Evolutionary conservation across 192 early-diverging fungal genomes (phyloP).

Genomic region (Linnemannia zychae): DNA sequence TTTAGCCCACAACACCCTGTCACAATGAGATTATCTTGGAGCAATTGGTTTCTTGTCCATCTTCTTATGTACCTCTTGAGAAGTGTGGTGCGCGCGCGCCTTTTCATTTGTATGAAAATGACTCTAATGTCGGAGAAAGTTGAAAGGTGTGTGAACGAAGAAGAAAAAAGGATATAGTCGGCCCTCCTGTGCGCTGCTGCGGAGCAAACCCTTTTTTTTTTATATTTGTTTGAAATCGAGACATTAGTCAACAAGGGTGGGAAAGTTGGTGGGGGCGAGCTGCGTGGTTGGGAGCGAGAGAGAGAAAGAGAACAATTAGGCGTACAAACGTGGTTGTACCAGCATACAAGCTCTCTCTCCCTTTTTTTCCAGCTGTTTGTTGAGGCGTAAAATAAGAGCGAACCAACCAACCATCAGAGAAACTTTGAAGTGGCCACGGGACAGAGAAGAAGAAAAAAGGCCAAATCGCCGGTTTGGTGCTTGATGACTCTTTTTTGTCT

Average conservation of each 20-base stretch:
- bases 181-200: not conserved
- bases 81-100: not conserved
- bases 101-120: not conserved
- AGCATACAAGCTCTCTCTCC: not conserved
- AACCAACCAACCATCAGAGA: not conserved
- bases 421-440: not conserved
- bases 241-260: conserved; percentile 28
- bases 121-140: not conserved
- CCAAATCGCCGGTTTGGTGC: conserved; percentile 6
- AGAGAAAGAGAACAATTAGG: not conserved
- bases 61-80: not conserved
- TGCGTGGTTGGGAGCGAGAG: not conserved
- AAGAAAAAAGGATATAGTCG: not conserved
- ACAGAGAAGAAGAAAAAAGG: not conserved
- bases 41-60: not conserved
- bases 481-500: conserved; percentile 17
- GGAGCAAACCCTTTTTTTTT: not conserved
- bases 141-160: not conserved
- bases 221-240: not conserved
- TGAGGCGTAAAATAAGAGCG: not conserved
- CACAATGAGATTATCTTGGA: not conserved
- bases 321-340: not conserved
- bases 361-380: not conserved
- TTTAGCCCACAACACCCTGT: too few relatives aligned
- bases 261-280: conserved; percentile 23